Percentiles rank a stretch among this genome's conserved stretches.
These are phyloP conservation scores for Trametopsis cervina DNA, from an alignment of 768 basidiomycete genomes.

Conservation along the genomic window DNA sequence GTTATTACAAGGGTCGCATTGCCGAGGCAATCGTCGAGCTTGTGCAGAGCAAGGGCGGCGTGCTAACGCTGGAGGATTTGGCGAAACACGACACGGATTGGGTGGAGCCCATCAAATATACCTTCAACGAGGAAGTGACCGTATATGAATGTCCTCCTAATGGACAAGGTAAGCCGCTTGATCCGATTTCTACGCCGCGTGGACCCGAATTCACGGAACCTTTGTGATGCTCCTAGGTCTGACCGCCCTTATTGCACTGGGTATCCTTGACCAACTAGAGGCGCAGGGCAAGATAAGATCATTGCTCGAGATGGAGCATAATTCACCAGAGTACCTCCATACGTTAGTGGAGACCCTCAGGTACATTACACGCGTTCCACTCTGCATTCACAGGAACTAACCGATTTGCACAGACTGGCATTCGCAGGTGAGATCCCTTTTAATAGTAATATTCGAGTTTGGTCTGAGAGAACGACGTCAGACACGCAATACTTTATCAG, in stretches of 20 bases:
- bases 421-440: constrained; percentile 56
- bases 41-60: constrained; percentile 78
- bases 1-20: constrained; percentile 89
- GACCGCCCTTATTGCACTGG: constrained; percentile 87
- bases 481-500: constrained; percentile 90
- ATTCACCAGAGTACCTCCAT: constrained; percentile 86
- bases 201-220: no score
- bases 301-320: constrained; percentile 79
- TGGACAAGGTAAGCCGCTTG: constrained; percentile 30
- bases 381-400: no score
- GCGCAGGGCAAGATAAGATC: constrained; percentile 61
- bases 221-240: constrained; percentile 60
- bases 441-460: neutral
- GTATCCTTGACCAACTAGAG: constrained; percentile 86
- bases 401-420: constrained; percentile 34
- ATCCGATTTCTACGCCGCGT: no score
- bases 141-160: constrained; percentile 60
- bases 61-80: constrained; percentile 93
- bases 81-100: constrained; percentile 72
- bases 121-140: constrained; percentile 78
- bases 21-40: constrained; percentile 88
- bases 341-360: constrained; percentile 79
- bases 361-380: constrained; percentile 32
- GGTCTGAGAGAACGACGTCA: constrained; percentile 20
- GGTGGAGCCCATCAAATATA: constrained; percentile 89